Percentiles rank a stretch among this genome's conserved stretches.
Conservation (phyloP, 495 filamentous ascomycete species). For the Aspergillus olivimuriae region DNA sequence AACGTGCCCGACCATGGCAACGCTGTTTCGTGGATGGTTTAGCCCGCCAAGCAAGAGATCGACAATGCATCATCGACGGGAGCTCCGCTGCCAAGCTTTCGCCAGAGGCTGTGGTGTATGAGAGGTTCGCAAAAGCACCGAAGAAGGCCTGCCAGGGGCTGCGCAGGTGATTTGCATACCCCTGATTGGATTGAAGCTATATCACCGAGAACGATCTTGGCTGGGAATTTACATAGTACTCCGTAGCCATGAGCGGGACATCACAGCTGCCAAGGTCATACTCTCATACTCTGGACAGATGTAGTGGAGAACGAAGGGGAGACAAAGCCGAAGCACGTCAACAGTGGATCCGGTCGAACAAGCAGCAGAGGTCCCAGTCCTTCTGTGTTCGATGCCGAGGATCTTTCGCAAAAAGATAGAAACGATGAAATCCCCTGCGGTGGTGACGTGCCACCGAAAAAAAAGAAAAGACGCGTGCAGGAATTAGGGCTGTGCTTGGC, state of each 20-base stretch:
- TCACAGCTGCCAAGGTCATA: too few species aligned
- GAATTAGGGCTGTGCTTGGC: not conserved
- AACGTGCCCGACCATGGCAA: slow-evolving; percentile 15
- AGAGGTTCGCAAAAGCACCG: not conserved
- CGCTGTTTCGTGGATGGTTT: slow-evolving; percentile 2
- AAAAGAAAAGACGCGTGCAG: too few species aligned
- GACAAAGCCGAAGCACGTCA: not conserved
- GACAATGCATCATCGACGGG: slow-evolving; percentile 23
- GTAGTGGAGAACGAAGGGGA: not conserved
- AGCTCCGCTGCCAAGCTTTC: slow-evolving; percentile 34
- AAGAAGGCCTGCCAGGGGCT: not conserved
- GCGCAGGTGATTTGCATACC: not conserved
- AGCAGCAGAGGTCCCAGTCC: not conserved
- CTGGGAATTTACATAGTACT: too few species aligned
- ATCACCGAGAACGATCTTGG: too few species aligned
- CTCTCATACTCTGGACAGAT: too few species aligned
- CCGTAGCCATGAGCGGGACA: too few species aligned
- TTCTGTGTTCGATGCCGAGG: not conserved
- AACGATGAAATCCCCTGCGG: not conserved
- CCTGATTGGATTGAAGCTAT: not conserved
- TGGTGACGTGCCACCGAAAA: not conserved
- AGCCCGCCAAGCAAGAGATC: slow-evolving; percentile 31
- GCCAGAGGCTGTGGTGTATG: slow-evolving; percentile 19
- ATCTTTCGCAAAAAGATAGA: not conserved
- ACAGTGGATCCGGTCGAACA: not conserved